A percentile compares a stretch with the other conserved stretches of the same genome.
phyloP scores from a whole-genome alignment of 768 basidiomycete genomes.

The Xerocomellus amylosporus region DNA sequence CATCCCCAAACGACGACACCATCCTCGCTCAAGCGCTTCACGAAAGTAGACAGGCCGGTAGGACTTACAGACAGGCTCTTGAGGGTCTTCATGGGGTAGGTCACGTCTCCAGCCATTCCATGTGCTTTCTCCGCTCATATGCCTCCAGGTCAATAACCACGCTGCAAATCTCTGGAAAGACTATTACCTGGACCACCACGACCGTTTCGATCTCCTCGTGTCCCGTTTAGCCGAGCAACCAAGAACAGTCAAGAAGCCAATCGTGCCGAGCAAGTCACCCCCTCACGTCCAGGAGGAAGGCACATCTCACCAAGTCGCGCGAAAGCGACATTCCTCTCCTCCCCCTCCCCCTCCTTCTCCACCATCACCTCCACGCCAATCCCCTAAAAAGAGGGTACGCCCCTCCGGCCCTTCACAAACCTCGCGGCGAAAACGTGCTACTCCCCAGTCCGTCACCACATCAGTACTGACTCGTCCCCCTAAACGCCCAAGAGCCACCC shows the following conservation, averaged over 20 bases:
- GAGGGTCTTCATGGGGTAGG: slow-evolving; percentile 65
- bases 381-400: slow-evolving; percentile 19
- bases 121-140: slow-evolving; percentile 3
- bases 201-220: slow-evolving; percentile 48
- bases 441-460: slow-evolving; percentile 17
- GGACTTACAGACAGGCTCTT: slow-evolving; percentile 61
- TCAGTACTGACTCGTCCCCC: slow-evolving; percentile 24
- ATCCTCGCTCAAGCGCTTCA: slow-evolving; percentile 49
- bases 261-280: slow-evolving; percentile 11
- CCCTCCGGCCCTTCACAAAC: slow-evolving; percentile 26
- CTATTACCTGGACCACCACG: slow-evolving; percentile 70
- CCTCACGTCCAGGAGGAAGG: slow-evolving; percentile 8
- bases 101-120: slow-evolving; percentile 4
- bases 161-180: slow-evolving; percentile 72
- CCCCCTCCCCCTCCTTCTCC: background rate
- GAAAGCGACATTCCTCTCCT: slow-evolving; percentile 36
- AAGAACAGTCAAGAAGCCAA: slow-evolving; percentile 32
- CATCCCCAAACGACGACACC: slow-evolving; percentile 52
- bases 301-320: slow-evolving; percentile 29
- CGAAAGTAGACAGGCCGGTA: slow-evolving; percentile 39
- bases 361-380: slow-evolving; percentile 25
- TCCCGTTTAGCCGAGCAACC: slow-evolving; percentile 24
- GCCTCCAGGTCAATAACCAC: slow-evolving; percentile 41
- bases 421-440: slow-evolving; percentile 24
- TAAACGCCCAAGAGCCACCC: slow-evolving; percentile 40